These are phyloP conservation scores for Pseudogymnoascus sp. DNA, from an alignment of 2,329 filamentous ascomycete genomes.

Conservation along the genomic window DNA sequence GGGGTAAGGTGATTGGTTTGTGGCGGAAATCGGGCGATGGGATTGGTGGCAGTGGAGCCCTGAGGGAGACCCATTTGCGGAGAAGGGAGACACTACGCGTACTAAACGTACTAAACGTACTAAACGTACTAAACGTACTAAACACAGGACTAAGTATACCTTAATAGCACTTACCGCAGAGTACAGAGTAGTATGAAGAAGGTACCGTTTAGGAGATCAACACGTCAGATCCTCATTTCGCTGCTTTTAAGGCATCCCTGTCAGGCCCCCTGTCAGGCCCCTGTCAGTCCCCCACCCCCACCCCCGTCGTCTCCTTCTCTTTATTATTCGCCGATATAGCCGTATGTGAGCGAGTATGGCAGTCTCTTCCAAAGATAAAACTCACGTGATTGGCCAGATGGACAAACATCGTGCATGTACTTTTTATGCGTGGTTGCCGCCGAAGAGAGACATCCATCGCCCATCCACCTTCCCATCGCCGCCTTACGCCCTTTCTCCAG, in stretches of 20 bases:
- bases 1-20: background rate
- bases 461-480: background rate
- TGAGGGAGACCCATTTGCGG: background rate
- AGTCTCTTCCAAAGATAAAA: background rate
- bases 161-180: background rate
- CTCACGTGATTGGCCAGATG: background rate
- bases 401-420: background rate
- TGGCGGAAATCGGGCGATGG: background rate
- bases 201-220: background rate
- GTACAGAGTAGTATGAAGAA: too few relatives aligned
- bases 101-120: too few relatives aligned
- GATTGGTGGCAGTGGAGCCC: background rate
- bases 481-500: background rate
- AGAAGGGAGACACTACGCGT: background rate
- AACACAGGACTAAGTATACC: background rate
- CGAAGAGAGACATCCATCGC: background rate
- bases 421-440: background rate
- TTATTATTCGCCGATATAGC: background rate
- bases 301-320: background rate
- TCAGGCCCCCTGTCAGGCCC: too few relatives aligned
- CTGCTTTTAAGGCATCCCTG: background rate
- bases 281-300: too few relatives aligned
- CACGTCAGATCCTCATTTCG: conserved; percentile 5
- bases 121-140: background rate
- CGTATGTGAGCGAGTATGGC: background rate